Conservation (phyloP, 169 alveolate species). For the Cyclospora cayetanensis region DNA sequence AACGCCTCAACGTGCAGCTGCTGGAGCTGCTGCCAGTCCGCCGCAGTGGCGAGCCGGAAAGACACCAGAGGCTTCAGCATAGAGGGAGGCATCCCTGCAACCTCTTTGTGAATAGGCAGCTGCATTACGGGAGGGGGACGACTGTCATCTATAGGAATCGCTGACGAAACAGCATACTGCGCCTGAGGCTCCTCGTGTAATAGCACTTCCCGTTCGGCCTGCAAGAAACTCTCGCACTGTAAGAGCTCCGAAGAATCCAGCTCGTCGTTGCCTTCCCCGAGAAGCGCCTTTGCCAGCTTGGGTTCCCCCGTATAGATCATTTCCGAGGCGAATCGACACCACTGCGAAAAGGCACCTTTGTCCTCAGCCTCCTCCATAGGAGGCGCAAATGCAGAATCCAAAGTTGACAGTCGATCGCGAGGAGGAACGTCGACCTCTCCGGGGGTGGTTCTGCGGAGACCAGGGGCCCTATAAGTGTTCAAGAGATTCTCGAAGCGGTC, state of each 20-base stretch:
- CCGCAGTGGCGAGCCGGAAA: constrained; percentile 2
- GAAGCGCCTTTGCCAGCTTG: background rate
- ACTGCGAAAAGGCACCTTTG: background rate
- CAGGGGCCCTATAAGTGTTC: background rate
- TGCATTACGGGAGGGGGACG: background rate
- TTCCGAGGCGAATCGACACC: background rate
- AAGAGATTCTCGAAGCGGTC: too few relatives aligned
- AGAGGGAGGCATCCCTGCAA: background rate
- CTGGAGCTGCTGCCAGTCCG: background rate
- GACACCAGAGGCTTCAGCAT: background rate
- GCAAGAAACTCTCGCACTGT: background rate
- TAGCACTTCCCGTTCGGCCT: background rate
- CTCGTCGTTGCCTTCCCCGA: constrained; percentile 1
- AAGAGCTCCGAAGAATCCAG: background rate
- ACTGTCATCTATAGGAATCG: background rate
- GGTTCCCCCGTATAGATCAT: background rate
- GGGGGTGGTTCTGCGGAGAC: background rate
- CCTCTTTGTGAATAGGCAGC: constrained; percentile 4
- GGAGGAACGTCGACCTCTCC: background rate
- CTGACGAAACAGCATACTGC: background rate
- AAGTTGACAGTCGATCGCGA: background rate
- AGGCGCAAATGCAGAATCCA: background rate
- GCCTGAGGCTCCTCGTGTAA: background rate
- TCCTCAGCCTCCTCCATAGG: background rate
- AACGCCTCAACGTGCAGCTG: constrained; percentile 2